Evolutionary conservation across 2,329 filamentous ascomycete species (phyloP), one percentile per base, ranked within the genome.

Genomic region (Colletotrichum musicola): DNA sequence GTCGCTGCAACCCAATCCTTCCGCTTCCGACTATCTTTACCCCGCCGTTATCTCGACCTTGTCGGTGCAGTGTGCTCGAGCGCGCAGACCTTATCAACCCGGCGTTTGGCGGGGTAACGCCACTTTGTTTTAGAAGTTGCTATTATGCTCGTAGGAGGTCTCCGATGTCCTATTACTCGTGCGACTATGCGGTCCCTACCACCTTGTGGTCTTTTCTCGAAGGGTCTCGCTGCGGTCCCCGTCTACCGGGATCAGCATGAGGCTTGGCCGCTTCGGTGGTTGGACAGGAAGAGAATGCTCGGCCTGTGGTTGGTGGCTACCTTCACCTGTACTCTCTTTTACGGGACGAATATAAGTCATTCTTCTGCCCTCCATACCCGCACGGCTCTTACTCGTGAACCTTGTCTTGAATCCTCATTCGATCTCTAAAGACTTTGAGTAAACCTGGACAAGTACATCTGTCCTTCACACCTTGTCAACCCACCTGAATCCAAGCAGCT

Each of bases 31-130:
- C 42, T 66, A 61, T 61, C 50, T 54, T 68, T 68, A 68, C 67
- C 67, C 67, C 67, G 67, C 67, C 67, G 67, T 68, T 69, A 69
- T 69, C 67, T 69, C 27, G 42, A 40, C 35, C 10, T 20, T 18
- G 44, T 42, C 42, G 27, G 64, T 51, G 30, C 30, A 35, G 3
- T 2, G 30, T 35, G 30, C 42, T 47, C 46, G 13, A 27, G 9
- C 55, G 44, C 55, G 13, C 14, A 20, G 22, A 9, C 35, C 65
- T 68, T 68, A 68, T 68, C 61, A 30, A 58, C 47, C n/a, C 27
- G 14, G 54, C 30, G 35, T 64, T 58, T 55, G 49, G 62, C 55
- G 53, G 64, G 60, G 47, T 54, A 68, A 53, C 60, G 60, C 59
- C 60, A 57, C 64, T 44, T 67, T 42, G 53, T 64, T 49, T 65